phyloP scores from a whole-genome alignment of 1,139 yeast species.

The Pichia inconspicua region DNA sequence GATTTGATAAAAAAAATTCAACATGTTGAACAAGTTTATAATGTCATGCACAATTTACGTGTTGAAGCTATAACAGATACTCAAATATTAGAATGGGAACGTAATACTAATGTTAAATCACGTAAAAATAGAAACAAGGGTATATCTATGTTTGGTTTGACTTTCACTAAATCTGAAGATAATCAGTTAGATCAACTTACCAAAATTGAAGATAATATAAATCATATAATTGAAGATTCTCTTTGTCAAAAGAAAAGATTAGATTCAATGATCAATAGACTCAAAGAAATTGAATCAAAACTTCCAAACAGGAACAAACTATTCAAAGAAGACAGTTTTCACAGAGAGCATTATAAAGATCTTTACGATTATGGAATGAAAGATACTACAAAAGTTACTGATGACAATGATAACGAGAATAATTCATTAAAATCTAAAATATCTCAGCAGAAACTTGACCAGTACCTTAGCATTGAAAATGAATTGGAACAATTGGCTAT shows the following conservation, averaged over 20 bases:
- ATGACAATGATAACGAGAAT: not conserved
- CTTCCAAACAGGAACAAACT: constrained; percentile 22
- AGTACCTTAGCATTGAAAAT: constrained; percentile 20
- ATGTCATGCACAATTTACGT: constrained; percentile 8
- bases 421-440: constrained; percentile 5
- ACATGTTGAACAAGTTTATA: constrained; percentile 7
- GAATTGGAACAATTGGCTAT: constrained; percentile 21
- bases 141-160: constrained; percentile 7
- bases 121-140: not conserved
- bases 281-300: constrained; percentile 21
- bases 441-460: constrained; percentile 18
- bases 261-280: constrained; percentile 16
- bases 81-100: constrained; percentile 1
- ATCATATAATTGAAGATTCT: constrained; percentile 15
- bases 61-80: constrained; percentile 3
- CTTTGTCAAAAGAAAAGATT: constrained; percentile 14
- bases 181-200: constrained; percentile 4
- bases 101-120: not conserved
- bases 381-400: not conserved
- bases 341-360: constrained; percentile 26
- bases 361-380: constrained; percentile 19
- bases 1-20: constrained; percentile 7
- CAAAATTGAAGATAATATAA: constrained; percentile 27
- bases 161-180: not conserved
- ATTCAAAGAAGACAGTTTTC: constrained; percentile 22